Percentiles rank a stretch among this genome's conserved stretches.
These are phyloP conservation scores for Penicillium sp. DNA, from an alignment of 2,329 filamentous ascomycete genomes.

Conservation along the genomic window DNA sequence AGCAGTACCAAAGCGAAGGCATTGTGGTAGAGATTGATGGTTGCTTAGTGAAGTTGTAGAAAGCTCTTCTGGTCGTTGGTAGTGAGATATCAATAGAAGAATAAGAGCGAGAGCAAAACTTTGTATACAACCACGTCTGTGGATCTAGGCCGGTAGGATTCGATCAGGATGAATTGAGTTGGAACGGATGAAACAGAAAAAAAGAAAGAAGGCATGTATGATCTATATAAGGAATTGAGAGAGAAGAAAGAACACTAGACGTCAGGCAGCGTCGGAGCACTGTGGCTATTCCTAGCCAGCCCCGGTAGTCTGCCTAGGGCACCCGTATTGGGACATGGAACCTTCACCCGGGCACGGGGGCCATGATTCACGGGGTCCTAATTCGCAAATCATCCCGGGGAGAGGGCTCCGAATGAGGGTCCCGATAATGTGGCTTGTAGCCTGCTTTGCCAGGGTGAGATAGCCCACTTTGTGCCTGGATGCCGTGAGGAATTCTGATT, in stretches of 20 bases:
- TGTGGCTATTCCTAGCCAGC: constrained; percentile 12
- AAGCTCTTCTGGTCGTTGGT: neutral
- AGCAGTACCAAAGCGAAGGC: constrained; percentile 36
- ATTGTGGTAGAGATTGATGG: constrained; percentile 4
- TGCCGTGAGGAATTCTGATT: constrained; percentile 9
- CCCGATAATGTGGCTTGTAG: constrained; percentile 13
- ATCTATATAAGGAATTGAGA: constrained; percentile 6
- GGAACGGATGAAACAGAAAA: constrained; percentile 8
- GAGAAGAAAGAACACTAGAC: neutral
- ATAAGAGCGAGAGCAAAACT: neutral
- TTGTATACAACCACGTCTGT: neutral
- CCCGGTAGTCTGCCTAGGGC: constrained; percentile 17
- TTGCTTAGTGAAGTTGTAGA: neutral
- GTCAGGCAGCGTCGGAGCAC: constrained; percentile 9
- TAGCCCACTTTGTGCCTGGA: constrained; percentile 9
- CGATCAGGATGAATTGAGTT: constrained; percentile 5
- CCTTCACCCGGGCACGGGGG: constrained; percentile 9
- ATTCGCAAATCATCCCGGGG: constrained; percentile 11
- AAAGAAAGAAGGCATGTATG: neutral
- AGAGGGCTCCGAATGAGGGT: constrained; percentile 5
- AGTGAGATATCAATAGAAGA: neutral
- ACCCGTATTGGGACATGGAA: constrained; percentile 16
- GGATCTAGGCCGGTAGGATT: neutral
- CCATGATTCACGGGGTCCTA: constrained; percentile 2
- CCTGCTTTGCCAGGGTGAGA: constrained; percentile 11